Percentiles rank a stretch among this genome's conserved stretches.
Evolutionary conservation across 768 basidiomycete species (phyloP).

Genomic region (Leccinum pellstonianum): DNA sequence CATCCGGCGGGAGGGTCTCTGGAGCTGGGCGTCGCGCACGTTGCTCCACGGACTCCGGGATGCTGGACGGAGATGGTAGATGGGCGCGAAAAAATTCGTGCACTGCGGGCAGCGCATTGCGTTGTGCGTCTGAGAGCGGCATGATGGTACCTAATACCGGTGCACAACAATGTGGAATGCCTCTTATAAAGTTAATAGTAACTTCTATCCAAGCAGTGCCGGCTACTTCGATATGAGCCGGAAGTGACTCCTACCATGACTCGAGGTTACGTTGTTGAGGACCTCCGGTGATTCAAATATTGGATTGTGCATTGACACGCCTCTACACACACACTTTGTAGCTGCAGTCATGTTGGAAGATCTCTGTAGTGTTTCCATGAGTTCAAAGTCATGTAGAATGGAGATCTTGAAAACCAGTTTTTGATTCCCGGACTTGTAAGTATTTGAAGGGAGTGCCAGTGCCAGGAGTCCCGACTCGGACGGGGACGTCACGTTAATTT

Average conservation of each 20-base stretch:
- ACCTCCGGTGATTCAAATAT: too few relatives aligned
- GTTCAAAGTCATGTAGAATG: too few relatives aligned
- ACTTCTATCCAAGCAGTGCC: neutral
- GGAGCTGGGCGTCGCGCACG: conserved; percentile 9
- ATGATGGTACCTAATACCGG: neutral
- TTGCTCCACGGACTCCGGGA: conserved; percentile 10
- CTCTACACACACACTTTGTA: too few relatives aligned
- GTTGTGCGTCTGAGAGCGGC: conserved; percentile 21
- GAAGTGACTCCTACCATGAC: neutral
- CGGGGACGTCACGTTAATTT: too few relatives aligned
- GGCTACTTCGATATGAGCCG: neutral
- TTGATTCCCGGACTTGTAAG: too few relatives aligned
- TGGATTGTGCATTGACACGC: too few relatives aligned
- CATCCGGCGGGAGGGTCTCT: neutral
- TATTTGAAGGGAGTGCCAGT: too few relatives aligned
- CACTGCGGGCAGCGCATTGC: conserved; percentile 1
- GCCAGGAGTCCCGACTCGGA: too few relatives aligned
- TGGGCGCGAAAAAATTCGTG: neutral
- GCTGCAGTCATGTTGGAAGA: too few relatives aligned
- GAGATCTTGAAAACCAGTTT: too few relatives aligned
- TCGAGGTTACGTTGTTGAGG: too few relatives aligned
- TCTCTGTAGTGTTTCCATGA: too few relatives aligned
- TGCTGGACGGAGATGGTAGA: neutral
- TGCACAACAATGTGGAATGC: neutral
- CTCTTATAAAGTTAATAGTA: neutral